Percentiles rank a stretch among this genome's conserved stretches.
Evolutionary conservation across 2,329 filamentous ascomycete genomes (phyloP).

Genomic region (Calonectria hawksworthii): DNA sequence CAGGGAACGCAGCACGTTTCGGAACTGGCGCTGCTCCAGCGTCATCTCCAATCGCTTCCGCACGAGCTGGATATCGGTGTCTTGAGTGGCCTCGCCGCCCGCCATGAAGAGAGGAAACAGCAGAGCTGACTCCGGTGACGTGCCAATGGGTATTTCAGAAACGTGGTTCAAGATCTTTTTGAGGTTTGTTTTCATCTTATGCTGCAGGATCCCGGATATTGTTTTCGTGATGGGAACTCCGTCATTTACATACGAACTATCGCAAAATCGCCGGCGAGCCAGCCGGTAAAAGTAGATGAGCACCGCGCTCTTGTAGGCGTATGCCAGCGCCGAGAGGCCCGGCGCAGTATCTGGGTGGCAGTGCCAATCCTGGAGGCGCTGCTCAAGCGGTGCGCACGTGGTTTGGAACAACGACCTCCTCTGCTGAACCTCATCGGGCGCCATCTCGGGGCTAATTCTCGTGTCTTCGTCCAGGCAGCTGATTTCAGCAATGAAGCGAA

Average conservation of each 20-base stretch:
- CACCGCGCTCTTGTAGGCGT: slow-evolving; percentile 4
- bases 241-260: background rate
- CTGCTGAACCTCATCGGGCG: background rate
- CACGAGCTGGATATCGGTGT: background rate
- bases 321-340: slow-evolving; percentile 5
- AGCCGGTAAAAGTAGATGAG: slow-evolving; percentile 15
- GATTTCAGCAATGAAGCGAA: slow-evolving; percentile 2
- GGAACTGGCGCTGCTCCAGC: slow-evolving; percentile 4
- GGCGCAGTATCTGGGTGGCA: background rate
- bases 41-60: background rate
- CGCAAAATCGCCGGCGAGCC: background rate
- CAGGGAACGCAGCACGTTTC: slow-evolving; percentile 7
- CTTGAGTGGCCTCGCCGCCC: background rate
- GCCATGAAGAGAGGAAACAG: slow-evolving; percentile 23
- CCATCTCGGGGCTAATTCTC: background rate
- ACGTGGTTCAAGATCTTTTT: background rate
- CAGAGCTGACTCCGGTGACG: slow-evolving; percentile 2
- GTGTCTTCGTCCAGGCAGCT: slow-evolving; percentile 12
- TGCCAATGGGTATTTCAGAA: background rate
- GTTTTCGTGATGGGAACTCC: background rate
- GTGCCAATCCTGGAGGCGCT: background rate
- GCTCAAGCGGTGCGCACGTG: background rate
- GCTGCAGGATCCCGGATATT: background rate
- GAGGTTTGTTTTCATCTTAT: slow-evolving; percentile 1
- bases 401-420: background rate